Base-by-base conservation (phyloP, 75 land plant species). In the Pinus tabuliformis region DNA sequence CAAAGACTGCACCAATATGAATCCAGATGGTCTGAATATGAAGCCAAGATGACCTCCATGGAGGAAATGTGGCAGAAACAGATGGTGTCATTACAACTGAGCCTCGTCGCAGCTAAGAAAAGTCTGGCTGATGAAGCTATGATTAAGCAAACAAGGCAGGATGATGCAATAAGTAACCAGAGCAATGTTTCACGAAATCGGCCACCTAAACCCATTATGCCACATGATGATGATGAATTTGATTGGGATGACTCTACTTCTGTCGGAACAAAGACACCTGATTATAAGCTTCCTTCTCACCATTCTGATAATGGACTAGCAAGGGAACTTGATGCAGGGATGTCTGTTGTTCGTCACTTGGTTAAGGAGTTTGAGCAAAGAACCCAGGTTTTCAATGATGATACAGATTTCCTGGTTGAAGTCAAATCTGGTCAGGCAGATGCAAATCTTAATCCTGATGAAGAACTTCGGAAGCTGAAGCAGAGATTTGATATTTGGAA, bases 11-110 rank as follows among this genome's bases (percentile, higher is more conserved):
- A 86, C 21, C 92, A 93, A 24, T 89, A 77, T 77, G 91, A 93
- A 82, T 70, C 77, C 4, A 85, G 90, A 73, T 91, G 97, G 97
- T 78, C 82, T 21, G 93, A 89, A 54, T 89, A 90, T 68, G 97
- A 96, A 74, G 78, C 78, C 17, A 96, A 87, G 76, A 91, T 90
- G 90, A 87, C 78, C 66, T 85, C 93, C 0, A 89, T 96, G 97
- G 99, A 93, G 81, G 92, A 88, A 59, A 81, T 83, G 76, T 93
- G 99, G 99, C 90, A 91, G 72, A 93, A 89, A 77, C 94, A 91
- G 73, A 84, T 91, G 85, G 58, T 79, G 20, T 82, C 83, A 39
- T 78, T 91, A 61, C 92, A 89, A 87, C 39, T 76, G 60, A 95
- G 87, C 75, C 85, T 95, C 37, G 87, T 91, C 73, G 94, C 93